Evolutionary conservation across 108 stramenopile species (phyloP), one percentile per base, ranked within the genome.

Genomic region (Skeletonema menzelii): DNA sequence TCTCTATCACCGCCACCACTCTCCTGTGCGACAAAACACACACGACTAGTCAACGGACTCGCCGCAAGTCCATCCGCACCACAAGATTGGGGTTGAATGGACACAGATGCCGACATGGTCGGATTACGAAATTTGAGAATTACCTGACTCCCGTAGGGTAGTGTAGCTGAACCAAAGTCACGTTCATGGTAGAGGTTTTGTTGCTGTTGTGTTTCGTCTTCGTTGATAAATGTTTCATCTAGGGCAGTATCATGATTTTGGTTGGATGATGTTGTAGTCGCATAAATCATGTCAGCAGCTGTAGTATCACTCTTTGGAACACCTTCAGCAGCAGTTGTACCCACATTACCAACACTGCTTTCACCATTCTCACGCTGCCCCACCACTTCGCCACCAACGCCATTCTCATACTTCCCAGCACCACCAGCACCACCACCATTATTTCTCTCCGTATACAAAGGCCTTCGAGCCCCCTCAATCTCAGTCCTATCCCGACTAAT

Each of bases 11-110:
- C 28, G 19, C 61, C 65, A n/a, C 68, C 58, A 17, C 67, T 55
- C 46, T 80, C 79, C 12, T 73, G 63, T 37, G 72, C 72, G 15
- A 80, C 56, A 38, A 80, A 65, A 65, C 79, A 80, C 34, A 55
- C 60, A 59, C 67, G 42, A 30, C 35, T 62, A 11, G 5, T 61
- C 8, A 20, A 31, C 10, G 31, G 27, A 28, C 59, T 60, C 8
- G 49, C 49, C 22, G 17, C 22, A 24, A 53, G 49, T 24, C 12
- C 56, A 20, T 20, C 63, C 5, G 46, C 40, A 31, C 20, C 24
- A 19, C 27, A 12, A 0, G 28, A 53, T 27, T 30, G 40, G 14
- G 70, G 65, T 49, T 66, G 70, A 22, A 79, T 24, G 5, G 78
- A 68, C 2, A 79, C 28, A 0, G 79, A 80, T 27, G 79, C 46